phyloP scores from a whole-genome alignment of 129 eudicot genomes.

The Calendula officinalis region DNA sequence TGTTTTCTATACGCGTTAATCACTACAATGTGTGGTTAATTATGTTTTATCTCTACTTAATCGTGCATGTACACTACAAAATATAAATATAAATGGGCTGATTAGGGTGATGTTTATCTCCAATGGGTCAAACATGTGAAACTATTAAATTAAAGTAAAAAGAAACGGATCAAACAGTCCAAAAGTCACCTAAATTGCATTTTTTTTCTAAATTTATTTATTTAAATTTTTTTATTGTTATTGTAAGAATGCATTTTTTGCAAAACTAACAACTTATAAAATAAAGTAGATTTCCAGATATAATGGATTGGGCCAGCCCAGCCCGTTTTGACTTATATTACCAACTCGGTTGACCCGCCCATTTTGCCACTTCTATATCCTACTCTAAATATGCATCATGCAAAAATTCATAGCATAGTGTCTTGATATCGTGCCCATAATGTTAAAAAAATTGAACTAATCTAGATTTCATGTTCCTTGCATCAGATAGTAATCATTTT shows the following conservation, averaged over 20 bases:
- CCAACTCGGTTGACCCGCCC: background rate
- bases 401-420: constrained; percentile 57
- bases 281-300: background rate
- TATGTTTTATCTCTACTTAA: background rate
- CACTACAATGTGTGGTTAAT: constrained; percentile 7
- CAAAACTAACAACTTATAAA: no score
- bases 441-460: background rate
- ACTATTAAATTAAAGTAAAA: no score
- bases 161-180: no score
- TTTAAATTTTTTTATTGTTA: no score
- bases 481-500: constrained; percentile 13
- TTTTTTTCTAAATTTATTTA: no score
- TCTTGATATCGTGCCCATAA: constrained; percentile 53
- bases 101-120: background rate
- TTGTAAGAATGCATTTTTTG: no score
- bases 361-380: constrained; percentile 33
- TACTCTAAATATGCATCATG: constrained; percentile 50
- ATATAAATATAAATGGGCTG: background rate
- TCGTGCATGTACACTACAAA: background rate
- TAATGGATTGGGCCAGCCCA: background rate
- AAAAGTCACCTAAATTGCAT: no score
- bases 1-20: constrained; percentile 8
- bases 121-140: background rate
- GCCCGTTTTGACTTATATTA: background rate
- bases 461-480: constrained; percentile 19